A percentile compares a stretch with the other conserved stretches of the same genome.
Conservation (phyloP, 345 rosid genomes). For the Euphorbia pulcherrima region DNA sequence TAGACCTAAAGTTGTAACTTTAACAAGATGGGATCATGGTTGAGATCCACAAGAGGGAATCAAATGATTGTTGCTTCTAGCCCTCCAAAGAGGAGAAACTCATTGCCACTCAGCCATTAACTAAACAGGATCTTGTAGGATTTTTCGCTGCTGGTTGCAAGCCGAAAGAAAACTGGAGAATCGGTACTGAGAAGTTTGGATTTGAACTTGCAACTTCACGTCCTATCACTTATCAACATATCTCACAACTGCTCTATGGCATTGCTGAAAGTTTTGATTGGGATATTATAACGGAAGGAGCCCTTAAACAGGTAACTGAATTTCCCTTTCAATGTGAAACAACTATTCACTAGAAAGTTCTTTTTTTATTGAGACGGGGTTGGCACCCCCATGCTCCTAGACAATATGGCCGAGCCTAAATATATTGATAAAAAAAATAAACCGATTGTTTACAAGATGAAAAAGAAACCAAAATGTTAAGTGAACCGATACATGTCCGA, state of each 20-base stretch:
- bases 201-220: slow-evolving; percentile 65
- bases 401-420: not conserved
- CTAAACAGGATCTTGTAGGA: slow-evolving; percentile 78
- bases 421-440: too few species aligned
- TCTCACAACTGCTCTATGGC: slow-evolving; percentile 79
- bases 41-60: slow-evolving; percentile 45
- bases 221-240: slow-evolving; percentile 93
- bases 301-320: slow-evolving; percentile 73
- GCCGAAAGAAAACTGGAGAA: slow-evolving; percentile 88
- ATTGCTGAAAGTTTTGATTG: slow-evolving; percentile 99
- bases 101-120: slow-evolving; percentile 68
- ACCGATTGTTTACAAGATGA: slow-evolving; percentile 9
- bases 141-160: slow-evolving; percentile 98
- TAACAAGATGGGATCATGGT: slow-evolving; percentile 19
- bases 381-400: too few species aligned
- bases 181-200: slow-evolving; percentile 99
- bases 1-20: slow-evolving; percentile 38
- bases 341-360: too few species aligned
- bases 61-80: slow-evolving; percentile 70
- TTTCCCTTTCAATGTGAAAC: not conserved
- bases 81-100: slow-evolving; percentile 80
- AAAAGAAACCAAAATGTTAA: too few species aligned
- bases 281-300: slow-evolving; percentile 91
- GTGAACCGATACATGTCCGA: too few species aligned
- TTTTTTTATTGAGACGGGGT: too few species aligned